phyloP scores from a whole-genome alignment of 495 filamentous ascomycete genomes.

The Aspergillus kassunensis region DNA sequence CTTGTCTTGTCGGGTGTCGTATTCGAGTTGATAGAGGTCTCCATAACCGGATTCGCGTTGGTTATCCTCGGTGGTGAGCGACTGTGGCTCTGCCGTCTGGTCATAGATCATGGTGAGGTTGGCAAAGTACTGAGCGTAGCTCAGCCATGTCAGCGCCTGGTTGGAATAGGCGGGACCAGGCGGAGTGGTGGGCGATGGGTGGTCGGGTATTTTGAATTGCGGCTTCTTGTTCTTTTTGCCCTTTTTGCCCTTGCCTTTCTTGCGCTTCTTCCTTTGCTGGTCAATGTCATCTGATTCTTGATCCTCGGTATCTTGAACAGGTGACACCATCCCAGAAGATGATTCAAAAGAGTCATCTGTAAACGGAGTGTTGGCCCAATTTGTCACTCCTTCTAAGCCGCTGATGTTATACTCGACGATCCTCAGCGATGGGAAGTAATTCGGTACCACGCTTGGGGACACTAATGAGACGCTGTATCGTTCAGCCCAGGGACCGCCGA shows the following conservation, averaged over 20 bases:
- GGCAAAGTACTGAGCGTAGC: conserved; percentile 87
- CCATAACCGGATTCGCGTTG: not conserved
- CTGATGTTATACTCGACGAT: conserved; percentile 93
- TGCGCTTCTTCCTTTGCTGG: conserved; percentile 35
- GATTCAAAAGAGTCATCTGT: not conserved
- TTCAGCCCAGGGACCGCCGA: conserved; percentile 78
- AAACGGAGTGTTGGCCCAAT: conserved; percentile 36
- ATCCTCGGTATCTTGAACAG: conserved; percentile 25
- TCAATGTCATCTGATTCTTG: conserved; percentile 8
- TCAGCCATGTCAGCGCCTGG: conserved; percentile 69
- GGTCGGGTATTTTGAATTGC: conserved; percentile 60
- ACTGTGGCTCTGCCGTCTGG: conserved; percentile 26
- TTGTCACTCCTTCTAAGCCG: conserved; percentile 55
- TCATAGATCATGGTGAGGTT: conserved; percentile 88
- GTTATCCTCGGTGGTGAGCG: conserved; percentile 11
- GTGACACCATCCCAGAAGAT: not conserved
- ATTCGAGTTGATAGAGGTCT: conserved; percentile 73
- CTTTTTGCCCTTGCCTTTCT: conserved; percentile 30
- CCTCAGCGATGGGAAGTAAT: conserved; percentile 83
- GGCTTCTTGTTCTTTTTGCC: conserved; percentile 46
- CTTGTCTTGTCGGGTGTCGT: conserved; percentile 68
- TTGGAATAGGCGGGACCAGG: conserved; percentile 91
- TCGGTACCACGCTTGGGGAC: conserved; percentile 83
- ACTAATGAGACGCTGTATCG: conserved; percentile 78
- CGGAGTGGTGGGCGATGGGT: conserved; percentile 66